phyloP scores from a whole-genome alignment of 2,329 filamentous ascomycete species.

The Monosporascus sp. region DNA sequence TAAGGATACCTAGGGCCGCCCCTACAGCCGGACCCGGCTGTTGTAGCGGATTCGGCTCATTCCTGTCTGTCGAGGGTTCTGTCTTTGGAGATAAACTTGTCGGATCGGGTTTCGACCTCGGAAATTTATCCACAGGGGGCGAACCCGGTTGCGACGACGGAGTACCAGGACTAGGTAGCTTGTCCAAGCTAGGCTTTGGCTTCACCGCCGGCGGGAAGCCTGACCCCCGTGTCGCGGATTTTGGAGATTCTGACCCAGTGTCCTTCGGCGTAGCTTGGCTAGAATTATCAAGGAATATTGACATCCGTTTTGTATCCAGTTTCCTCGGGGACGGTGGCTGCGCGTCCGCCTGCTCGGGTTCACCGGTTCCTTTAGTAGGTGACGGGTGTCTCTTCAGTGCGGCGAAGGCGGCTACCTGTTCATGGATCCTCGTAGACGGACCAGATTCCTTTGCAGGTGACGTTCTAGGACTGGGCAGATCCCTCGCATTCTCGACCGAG shows the following conservation, averaged over 20 bases:
- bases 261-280: constrained; percentile 18
- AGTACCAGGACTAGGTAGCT: constrained; percentile 7
- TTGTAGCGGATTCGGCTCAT: constrained; percentile 22
- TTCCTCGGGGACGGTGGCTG: constrained; percentile 53
- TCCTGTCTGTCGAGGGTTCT: constrained; percentile 17
- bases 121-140: constrained; percentile 19
- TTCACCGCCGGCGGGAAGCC: constrained; percentile 9
- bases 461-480: neutral
- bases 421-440: constrained; percentile 21
- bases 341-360: constrained; percentile 26
- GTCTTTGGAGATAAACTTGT: constrained; percentile 16
- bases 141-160: constrained; percentile 17
- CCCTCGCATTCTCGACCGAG: neutral
- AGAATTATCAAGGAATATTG: constrained; percentile 49
- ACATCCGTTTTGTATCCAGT: constrained; percentile 55
- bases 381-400: constrained; percentile 20
- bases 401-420: constrained; percentile 25
- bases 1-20: constrained; percentile 29
- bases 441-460: constrained; percentile 8
- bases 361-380: constrained; percentile 22
- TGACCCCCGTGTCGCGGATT: constrained; percentile 8
- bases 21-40: constrained; percentile 31
- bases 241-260: constrained; percentile 20
- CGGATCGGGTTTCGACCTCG: constrained; percentile 26
- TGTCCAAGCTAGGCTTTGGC: constrained; percentile 12